phyloP scores from a whole-genome alignment of 2,329 filamentous ascomycete species.

The Drechslerella dactyloides region DNA sequence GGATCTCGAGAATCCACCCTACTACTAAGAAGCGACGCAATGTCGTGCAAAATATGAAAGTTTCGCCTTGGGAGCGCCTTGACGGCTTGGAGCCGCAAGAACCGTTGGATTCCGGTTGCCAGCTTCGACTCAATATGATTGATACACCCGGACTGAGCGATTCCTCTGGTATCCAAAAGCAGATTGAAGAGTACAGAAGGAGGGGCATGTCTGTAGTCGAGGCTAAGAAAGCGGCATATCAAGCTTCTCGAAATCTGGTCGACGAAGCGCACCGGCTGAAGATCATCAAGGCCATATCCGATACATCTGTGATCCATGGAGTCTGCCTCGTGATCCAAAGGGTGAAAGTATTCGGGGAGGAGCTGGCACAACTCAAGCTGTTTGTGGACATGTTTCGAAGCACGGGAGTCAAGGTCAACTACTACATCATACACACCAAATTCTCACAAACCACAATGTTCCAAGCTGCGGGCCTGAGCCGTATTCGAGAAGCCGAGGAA shows the following conservation, averaged over 20 bases:
- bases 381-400: slow-evolving; percentile 16
- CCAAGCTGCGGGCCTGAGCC: slow-evolving; percentile 10
- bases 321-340: slow-evolving; percentile 28
- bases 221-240: slow-evolving; percentile 16
- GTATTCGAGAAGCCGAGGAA: slow-evolving; percentile 16
- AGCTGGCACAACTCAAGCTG: slow-evolving; percentile 10
- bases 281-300: slow-evolving; percentile 12
- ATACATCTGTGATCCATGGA: slow-evolving; percentile 8
- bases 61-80: neutral
- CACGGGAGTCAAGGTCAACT: slow-evolving; percentile 8
- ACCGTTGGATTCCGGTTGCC: slow-evolving; percentile 1
- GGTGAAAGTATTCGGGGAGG: slow-evolving; percentile 17
- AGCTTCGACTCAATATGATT: slow-evolving; percentile 9
- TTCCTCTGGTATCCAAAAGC: slow-evolving; percentile 7
- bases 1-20: slow-evolving; percentile 1
- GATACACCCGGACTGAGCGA: slow-evolving; percentile 29
- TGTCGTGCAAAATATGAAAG: slow-evolving; percentile 12
- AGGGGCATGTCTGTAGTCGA: slow-evolving; percentile 5
- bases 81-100: slow-evolving; percentile 11
- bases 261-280: slow-evolving; percentile 23
- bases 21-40: slow-evolving; percentile 2
- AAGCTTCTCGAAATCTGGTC: slow-evolving; percentile 16
- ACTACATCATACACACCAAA: slow-evolving; percentile 31
- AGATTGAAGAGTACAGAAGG: slow-evolving; percentile 16
- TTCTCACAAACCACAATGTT: slow-evolving; percentile 27